Percentiles rank a stretch among this genome's conserved stretches.
Evolutionary conservation across 1,284 basidiomycete genomes (phyloP).

Genomic region (Malassezia cuniculi): DNA sequence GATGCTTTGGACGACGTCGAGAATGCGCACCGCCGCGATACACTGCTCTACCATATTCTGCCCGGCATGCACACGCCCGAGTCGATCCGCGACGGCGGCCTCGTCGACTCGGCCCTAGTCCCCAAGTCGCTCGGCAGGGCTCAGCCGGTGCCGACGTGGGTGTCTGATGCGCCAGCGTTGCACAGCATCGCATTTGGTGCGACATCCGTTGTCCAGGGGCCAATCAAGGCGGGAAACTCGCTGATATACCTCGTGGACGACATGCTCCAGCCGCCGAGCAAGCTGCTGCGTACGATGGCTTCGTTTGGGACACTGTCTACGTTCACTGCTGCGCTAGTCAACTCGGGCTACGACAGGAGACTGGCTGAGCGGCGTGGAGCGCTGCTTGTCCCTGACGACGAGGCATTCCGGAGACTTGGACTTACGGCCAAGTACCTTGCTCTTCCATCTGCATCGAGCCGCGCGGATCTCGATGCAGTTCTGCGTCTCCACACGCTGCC

Average conservation of each 20-base stretch:
- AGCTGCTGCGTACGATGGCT: constrained; percentile 66
- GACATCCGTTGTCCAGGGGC: constrained; percentile 64
- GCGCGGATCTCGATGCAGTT: constrained; percentile 62
- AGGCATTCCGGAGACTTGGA: constrained; percentile 74
- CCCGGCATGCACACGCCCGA: constrained; percentile 19
- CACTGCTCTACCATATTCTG: constrained; percentile 37
- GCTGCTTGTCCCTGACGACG: constrained; percentile 74
- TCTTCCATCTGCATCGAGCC: constrained; percentile 48
- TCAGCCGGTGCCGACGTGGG: background rate
- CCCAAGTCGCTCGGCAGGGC: background rate
- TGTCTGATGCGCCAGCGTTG: constrained; percentile 42
- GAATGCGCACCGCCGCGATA: constrained; percentile 8
- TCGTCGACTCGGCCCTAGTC: constrained; percentile 31
- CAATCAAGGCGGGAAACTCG: constrained; percentile 59
- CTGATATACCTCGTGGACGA: constrained; percentile 80
- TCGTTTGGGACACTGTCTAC: constrained; percentile 54
- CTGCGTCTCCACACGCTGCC: constrained; percentile 72
- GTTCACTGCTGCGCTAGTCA: constrained; percentile 61
- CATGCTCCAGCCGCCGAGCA: constrained; percentile 66
- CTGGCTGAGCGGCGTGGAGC: constrained; percentile 56
- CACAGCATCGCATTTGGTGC: constrained; percentile 63
- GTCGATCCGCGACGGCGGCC: constrained; percentile 19
- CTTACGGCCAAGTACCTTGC: constrained; percentile 79
- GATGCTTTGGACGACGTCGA: constrained; percentile 55
- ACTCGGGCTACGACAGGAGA: constrained; percentile 24